A percentile compares a stretch with the other conserved stretches of the same genome.
These are phyloP conservation scores for Myriosclerotinia scirpicola DNA, from an alignment of 2,329 filamentous ascomycete species.

Conservation along the genomic window DNA sequence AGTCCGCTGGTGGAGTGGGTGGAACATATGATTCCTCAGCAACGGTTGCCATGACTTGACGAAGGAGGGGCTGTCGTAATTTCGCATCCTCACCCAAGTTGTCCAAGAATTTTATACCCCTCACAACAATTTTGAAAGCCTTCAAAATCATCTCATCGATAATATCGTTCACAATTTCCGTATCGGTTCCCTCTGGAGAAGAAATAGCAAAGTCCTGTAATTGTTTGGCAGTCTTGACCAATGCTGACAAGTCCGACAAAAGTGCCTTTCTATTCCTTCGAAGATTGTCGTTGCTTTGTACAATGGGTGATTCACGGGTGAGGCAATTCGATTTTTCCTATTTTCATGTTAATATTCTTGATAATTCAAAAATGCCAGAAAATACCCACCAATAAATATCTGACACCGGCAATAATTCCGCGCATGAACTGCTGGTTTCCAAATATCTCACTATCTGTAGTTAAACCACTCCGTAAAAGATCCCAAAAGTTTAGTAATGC, in stretches of 20 bases:
- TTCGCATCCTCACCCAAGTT: conserved; percentile 68
- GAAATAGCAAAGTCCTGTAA: conserved; percentile 67
- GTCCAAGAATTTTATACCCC: conserved; percentile 87
- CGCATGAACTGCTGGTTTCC: conserved; percentile 92
- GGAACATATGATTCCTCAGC: conserved; percentile 58
- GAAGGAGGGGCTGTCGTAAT: conserved; percentile 51
- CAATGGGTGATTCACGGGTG: conserved; percentile 73
- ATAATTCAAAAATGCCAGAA: not conserved
- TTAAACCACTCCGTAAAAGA: conserved; percentile 73
- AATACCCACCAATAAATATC: conserved; percentile 76
- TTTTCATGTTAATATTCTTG: conserved; percentile 23
- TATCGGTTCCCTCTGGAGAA: conserved; percentile 45
- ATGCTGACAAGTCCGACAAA: conserved; percentile 80
- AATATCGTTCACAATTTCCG: conserved; percentile 67
- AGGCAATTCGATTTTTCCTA: conserved; percentile 88
- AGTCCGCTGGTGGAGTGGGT: conserved; percentile 63
- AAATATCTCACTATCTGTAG: conserved; percentile 76
- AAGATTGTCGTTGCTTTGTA: conserved; percentile 73
- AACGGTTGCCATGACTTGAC: conserved; percentile 60
- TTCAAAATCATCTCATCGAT: conserved; percentile 92
- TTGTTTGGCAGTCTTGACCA: conserved; percentile 86
- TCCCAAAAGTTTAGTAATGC: conserved; percentile 93
- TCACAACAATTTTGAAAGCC: conserved; percentile 90
- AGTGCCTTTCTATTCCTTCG: conserved; percentile 82
- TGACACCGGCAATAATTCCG: conserved; percentile 88